Base-by-base conservation (phyloP, 2,329 filamentous ascomycete genomes). In the Aspergillus flavus region DNA sequence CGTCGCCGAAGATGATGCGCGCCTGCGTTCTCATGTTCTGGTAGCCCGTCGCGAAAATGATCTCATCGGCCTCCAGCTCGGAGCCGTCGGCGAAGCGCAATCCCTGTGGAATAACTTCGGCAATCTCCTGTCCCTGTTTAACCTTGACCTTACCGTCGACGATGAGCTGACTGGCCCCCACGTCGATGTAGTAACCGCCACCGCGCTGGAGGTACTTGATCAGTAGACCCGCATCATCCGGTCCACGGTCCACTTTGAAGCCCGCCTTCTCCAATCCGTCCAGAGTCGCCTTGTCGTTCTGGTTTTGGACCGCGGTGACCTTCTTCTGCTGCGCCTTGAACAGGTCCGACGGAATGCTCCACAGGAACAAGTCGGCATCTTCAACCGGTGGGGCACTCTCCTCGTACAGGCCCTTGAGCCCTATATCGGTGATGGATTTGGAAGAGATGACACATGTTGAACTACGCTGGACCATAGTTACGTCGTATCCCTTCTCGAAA, bases 161-260 rank as follows among this genome's bases (percentile, higher is more conserved):
- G 62, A 91, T 89, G 28, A 91, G 80, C 69, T 85, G 76, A 0
- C 85, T 86, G 0, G 84, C 86, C 0, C 89, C 89, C 1, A 90
- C 87, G 64, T 91, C 87, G 65, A 91, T 89, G 75, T 91, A 91
- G 71, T 91, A 91, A 0, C 89, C 89, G 0, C 89, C 89, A 1
- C 88, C 88, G 2, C 86, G 83, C 67, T 88, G 86, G 65, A 89
- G 82, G 70, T 90, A 91, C 73, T 90, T 89, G 58, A 85, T 75
- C 61, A 86, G 81, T 1, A 90, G 78, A 0, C 89, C 88, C 0
- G 83, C 79, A 0, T 80, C 83, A 59, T 88, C 82, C 0, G 86
- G 83, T 0, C 88, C 88, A 0, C 72, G 76, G 67, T 91, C 87
- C 0, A 87, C 74, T 59, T 83, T 82, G 80, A 91, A 91, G 0